phyloP scores from a whole-genome alignment of 148 eudicot genomes.

The Hydrangea macrophylla region DNA sequence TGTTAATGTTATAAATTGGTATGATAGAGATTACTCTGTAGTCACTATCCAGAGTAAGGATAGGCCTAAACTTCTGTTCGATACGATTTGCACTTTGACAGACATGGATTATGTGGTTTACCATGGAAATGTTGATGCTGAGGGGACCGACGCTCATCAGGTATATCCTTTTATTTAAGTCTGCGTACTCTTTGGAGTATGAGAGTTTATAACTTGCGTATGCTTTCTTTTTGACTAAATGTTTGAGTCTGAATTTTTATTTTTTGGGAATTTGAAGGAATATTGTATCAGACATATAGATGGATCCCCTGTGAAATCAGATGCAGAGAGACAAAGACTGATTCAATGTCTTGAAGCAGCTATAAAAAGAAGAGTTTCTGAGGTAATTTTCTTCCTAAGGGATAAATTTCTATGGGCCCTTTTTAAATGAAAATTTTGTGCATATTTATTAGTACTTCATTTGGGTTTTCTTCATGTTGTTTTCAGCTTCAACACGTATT shows the following conservation, averaged over 20 bases:
- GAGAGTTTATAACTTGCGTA: not conserved
- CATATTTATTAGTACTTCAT: not conserved
- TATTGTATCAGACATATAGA: constrained; percentile 80
- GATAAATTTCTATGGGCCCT: not conserved
- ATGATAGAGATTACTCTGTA: constrained; percentile 78
- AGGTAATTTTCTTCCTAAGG: constrained; percentile 37
- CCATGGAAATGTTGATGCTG: constrained; percentile 84
- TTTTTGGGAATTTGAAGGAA: constrained; percentile 44
- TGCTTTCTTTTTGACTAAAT: not conserved
- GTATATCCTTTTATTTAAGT: constrained; percentile 26
- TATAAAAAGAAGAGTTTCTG: constrained; percentile 82
- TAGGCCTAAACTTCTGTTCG: constrained; percentile 89
- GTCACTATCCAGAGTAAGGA: constrained; percentile 79
- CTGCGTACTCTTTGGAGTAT: not conserved
- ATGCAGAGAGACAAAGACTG: constrained; percentile 85
- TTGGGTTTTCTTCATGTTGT: not conserved
- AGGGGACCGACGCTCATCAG: constrained; percentile 84
- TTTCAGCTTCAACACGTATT: not conserved
- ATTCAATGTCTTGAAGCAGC: constrained; percentile 95
- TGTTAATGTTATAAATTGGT: constrained; percentile 81
- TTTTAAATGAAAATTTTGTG: not conserved
- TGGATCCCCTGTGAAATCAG: constrained; percentile 91
- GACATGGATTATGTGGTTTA: constrained; percentile 95
- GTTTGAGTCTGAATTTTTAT: not conserved
- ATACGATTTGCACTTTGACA: constrained; percentile 81